Conservation (phyloP, 176 grass and related monocot genomes). For the Chloris gayana region DNA sequence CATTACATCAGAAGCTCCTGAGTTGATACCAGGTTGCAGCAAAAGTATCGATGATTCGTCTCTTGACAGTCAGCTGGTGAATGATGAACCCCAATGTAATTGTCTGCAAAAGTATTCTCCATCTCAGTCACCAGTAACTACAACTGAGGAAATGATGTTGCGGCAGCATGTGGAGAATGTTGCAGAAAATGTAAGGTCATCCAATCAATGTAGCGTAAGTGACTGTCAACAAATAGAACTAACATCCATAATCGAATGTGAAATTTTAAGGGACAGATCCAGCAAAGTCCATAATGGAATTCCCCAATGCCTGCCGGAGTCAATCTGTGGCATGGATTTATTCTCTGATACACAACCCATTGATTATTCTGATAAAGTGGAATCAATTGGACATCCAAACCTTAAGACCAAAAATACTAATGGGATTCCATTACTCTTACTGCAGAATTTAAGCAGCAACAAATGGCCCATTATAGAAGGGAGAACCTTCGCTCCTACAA, state of each 20-base stretch:
- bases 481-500: conserved; percentile 51
- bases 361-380: conserved; percentile 47
- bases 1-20: neutral
- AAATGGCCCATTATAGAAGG: conserved; percentile 69
- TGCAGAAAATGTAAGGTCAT: conserved; percentile 18
- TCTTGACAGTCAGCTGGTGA: conserved; percentile 38
- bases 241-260: neutral
- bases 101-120: conserved; percentile 7
- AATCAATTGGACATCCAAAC: conserved; percentile 18
- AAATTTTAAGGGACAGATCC: conserved; percentile 36
- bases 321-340: conserved; percentile 15
- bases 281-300: conserved; percentile 19
- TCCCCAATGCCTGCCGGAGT: neutral
- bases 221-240: conserved; percentile 31
- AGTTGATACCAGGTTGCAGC: conserved; percentile 13
- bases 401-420: conserved; percentile 46
- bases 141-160: conserved; percentile 32
- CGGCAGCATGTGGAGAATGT: conserved; percentile 9
- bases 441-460: conserved; percentile 64
- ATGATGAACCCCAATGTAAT: conserved; percentile 28
- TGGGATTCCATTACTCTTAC: conserved; percentile 71
- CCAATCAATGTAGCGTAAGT: conserved; percentile 17
- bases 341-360: conserved; percentile 16
- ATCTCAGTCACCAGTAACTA: conserved; percentile 19
- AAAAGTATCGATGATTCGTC: conserved; percentile 14